These are phyloP conservation scores for Aspergillus homomorphus DNA, from an alignment of 495 filamentous ascomycete species.

Conservation along the genomic window DNA sequence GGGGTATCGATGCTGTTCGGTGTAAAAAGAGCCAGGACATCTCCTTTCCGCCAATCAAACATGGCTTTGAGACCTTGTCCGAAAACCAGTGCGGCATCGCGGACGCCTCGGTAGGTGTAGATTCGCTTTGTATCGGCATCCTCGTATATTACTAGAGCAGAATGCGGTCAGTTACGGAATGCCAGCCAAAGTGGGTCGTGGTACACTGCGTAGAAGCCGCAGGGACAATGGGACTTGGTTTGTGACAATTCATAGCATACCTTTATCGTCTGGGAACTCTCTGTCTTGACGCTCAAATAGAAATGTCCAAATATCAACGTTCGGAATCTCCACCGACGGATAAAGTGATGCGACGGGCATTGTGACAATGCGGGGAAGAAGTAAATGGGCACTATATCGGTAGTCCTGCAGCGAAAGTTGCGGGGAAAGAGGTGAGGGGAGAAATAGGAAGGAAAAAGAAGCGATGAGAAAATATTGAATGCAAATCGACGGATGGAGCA, in stretches of 20 bases:
- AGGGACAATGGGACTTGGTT: background rate
- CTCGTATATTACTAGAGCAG: conserved; percentile 65
- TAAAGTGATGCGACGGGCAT: conserved; percentile 46
- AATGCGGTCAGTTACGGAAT: background rate
- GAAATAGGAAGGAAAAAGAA: background rate
- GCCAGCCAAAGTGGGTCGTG: background rate
- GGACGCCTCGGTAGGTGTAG: conserved; percentile 71
- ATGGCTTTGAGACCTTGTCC: conserved; percentile 69
- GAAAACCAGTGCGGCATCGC: conserved; percentile 65
- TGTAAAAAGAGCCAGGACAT: conserved; percentile 67
- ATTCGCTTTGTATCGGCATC: conserved; percentile 70
- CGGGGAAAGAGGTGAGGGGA: background rate
- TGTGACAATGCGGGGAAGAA: conserved; percentile 22
- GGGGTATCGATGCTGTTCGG: conserved; percentile 76
- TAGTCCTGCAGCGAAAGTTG: too few species aligned
- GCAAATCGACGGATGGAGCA: background rate
- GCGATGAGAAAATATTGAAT: background rate
- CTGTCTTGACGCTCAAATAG: conserved; percentile 74
- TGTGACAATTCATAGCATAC: conserved; percentile 21
- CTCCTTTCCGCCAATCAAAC: conserved; percentile 79
- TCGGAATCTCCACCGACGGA: conserved; percentile 36
- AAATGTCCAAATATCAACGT: conserved; percentile 67
- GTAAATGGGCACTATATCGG: background rate
- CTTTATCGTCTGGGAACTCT: conserved; percentile 58
- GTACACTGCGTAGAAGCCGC: too few species aligned